Evolutionary conservation across 2,329 filamentous ascomycete genomes (phyloP), one percentile per base, ranked within the genome.

Genomic region (Trichoderma koningii): DNA sequence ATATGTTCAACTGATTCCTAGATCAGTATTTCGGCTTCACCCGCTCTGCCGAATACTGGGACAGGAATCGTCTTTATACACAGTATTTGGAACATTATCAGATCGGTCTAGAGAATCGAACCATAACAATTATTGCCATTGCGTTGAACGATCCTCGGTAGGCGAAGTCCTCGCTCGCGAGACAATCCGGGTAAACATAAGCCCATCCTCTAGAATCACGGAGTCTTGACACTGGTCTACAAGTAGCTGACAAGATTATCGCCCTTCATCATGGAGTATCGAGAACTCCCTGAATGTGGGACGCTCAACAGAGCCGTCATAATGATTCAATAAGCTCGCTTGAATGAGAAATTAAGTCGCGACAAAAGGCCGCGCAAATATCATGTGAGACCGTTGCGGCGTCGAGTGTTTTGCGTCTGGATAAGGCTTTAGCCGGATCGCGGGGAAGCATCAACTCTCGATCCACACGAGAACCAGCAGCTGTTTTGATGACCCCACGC

Each of bases 341-440:
- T 23, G 10, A 10, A 26, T 21, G 6, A 42, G 19, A 19, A 28
- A 44, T 12, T 60, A 41, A 51, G 56, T 30, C 51, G 14, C 17
- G 21, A 44, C 15, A 56, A n/a, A 44, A 21, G 9, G 5, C 19
- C 30, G 5, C 38, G 15, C 9, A 23, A 55, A 2, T 17, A 41
- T 1, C 21, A 9, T 38, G 14, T 19, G 30, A 55, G 51, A 4
- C 51, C 34, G 21, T 55, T 30, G 56, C 34, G 44, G 56, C 19
- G 30, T 23, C 23, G 28, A 10, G 3, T 21, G 23, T 10, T 41
- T 38, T 21, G 17, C 26, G 56, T 28, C 47, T 50, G 60, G 60
- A 47, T 63, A 63, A 63, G 44, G 28, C 50, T 63, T 63, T 63
- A 63, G n/a, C 60, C 60, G 50, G 50, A 30, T 30, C n/a, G 60